Conservation (phyloP, 1,284 basidiomycete species). For the Microbotryum scabiosae region DNA sequence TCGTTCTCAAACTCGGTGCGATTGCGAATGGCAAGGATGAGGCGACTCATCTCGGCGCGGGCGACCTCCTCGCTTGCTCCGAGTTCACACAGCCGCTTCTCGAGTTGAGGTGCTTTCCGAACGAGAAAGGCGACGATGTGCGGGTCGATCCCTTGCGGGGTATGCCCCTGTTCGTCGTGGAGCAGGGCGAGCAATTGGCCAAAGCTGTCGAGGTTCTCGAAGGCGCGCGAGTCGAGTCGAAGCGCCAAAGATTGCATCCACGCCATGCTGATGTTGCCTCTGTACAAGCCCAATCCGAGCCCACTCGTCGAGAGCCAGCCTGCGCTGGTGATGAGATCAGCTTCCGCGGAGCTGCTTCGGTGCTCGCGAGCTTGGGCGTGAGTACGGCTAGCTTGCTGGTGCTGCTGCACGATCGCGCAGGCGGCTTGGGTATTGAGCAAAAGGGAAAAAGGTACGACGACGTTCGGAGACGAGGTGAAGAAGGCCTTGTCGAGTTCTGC, state of each 20-base stretch:
- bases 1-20: constrained; percentile 1
- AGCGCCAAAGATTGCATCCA: constrained; percentile 23
- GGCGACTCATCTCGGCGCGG: background rate
- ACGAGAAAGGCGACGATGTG: constrained; percentile 12
- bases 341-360: no score
- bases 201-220: background rate
- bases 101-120: constrained; percentile 1
- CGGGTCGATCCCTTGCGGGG: background rate
- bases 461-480: constrained; percentile 8
- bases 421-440: no score
- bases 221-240: background rate
- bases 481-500: constrained; percentile 24
- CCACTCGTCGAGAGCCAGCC: background rate
- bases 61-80: background rate
- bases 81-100: background rate
- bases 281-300: constrained; percentile 5
- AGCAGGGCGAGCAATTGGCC: background rate
- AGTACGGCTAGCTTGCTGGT: no score
- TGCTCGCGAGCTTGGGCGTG: no score
- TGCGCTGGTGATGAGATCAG: no score
- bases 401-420: no score
- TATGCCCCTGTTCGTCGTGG: background rate
- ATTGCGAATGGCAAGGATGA: constrained; percentile 1
- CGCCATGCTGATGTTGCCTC: constrained; percentile 4
- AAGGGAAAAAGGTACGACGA: background rate